phyloP scores from a whole-genome alignment of 306 rosid species.

The Phaseolus lunatus region DNA sequence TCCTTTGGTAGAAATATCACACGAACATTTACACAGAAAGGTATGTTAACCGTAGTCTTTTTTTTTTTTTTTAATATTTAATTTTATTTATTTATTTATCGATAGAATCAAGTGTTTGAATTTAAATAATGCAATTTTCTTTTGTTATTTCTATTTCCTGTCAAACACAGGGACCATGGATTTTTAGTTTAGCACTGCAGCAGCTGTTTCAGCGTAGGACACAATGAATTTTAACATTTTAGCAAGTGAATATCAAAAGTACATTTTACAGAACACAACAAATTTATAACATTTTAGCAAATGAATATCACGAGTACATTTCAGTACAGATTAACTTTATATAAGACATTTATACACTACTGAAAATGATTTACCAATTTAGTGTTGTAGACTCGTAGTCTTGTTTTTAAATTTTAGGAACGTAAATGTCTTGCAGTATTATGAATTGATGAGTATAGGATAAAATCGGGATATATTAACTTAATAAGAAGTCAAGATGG shows the following conservation, averaged over 20 bases:
- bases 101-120: neutral
- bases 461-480: neutral
- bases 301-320: neutral
- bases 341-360: slow-evolving; percentile 1
- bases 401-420: slow-evolving; percentile 19
- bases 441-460: neutral
- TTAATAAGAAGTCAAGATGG: slow-evolving; percentile 11
- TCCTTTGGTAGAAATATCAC: slow-evolving; percentile 81
- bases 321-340: neutral
- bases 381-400: slow-evolving; percentile 9
- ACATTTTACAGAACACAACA: slow-evolving; percentile 6
- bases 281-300: neutral
- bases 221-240: neutral
- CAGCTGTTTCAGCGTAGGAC: slow-evolving; percentile 20
- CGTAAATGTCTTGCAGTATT: neutral
- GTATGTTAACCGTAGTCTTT: slow-evolving; percentile 42
- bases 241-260: neutral
- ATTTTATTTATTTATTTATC: neutral
- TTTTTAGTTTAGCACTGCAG: slow-evolving; percentile 32
- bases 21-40: slow-evolving; percentile 78
- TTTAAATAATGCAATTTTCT: slow-evolving; percentile 12
- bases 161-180: neutral
- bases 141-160: slow-evolving; percentile 2
- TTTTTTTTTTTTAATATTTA: slow-evolving; percentile 1
- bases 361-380: neutral